A percentile compares a stretch with the other conserved stretches of the same genome.
phyloP scores from a whole-genome alignment of 2,329 filamentous ascomycete species.

The Magnaporthiopsis rhizophila region DNA sequence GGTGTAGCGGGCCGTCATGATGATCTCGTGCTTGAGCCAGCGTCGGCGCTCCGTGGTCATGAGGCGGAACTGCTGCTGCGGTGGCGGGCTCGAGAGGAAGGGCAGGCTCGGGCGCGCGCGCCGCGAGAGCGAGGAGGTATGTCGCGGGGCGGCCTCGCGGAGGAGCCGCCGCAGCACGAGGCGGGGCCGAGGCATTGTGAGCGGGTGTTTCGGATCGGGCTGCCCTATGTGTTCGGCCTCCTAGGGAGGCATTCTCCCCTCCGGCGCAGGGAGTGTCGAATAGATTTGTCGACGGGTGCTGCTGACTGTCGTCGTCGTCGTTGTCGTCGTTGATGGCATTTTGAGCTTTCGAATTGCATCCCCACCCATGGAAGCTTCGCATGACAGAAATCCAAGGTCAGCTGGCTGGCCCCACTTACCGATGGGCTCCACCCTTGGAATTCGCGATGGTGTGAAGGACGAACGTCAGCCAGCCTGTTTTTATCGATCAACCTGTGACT shows the following conservation, averaged over 20 bases:
- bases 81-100: conserved; percentile 38
- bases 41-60: conserved; percentile 70
- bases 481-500: background rate
- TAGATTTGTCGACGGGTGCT: too few species aligned
- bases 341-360: too few species aligned
- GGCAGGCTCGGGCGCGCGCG: conserved; percentile 37
- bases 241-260: background rate
- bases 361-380: background rate
- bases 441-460: background rate
- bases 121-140: conserved; percentile 21
- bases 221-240: background rate
- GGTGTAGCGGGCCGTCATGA: conserved; percentile 60
- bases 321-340: background rate
- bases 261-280: background rate
- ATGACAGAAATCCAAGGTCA: background rate
- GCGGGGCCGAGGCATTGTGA: conserved; percentile 29
- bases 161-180: conserved; percentile 27
- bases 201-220: background rate
- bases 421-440: background rate
- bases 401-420: background rate
- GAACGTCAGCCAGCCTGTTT: background rate
- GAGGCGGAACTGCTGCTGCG: conserved; percentile 55
- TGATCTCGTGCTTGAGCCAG: conserved; percentile 64
- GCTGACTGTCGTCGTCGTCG: background rate
- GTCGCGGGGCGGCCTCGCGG: conserved; percentile 14